These are phyloP conservation scores for Astrocystis sublimbata DNA, from an alignment of 495 filamentous ascomycete species.

Conservation along the genomic window DNA sequence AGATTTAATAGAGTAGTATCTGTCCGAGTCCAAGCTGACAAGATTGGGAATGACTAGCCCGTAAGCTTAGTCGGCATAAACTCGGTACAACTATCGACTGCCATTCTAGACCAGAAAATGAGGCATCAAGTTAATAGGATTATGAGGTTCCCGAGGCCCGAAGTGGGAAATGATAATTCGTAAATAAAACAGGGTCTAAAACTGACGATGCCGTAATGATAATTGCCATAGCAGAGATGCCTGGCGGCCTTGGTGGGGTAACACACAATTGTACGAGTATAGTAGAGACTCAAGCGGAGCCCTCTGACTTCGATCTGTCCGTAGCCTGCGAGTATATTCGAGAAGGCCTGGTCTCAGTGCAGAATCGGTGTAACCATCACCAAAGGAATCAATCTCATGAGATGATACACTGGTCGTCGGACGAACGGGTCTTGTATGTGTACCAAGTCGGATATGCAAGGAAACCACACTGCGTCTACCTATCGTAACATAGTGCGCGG, in stretches of 20 bases:
- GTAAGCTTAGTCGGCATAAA: conserved; percentile 2
- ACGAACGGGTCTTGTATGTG: background rate
- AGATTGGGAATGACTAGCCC: background rate
- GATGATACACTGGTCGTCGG: background rate
- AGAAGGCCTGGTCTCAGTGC: no score
- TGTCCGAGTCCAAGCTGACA: background rate
- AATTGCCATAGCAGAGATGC: background rate
- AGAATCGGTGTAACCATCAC: background rate
- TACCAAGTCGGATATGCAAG: background rate
- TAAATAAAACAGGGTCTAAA: background rate
- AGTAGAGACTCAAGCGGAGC: no score
- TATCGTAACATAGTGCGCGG: background rate
- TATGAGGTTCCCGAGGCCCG: background rate
- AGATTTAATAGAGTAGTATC: background rate
- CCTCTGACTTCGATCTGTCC: no score
- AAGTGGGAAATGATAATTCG: background rate
- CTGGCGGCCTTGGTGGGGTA: no score
- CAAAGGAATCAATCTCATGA: background rate
- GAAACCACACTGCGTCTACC: background rate
- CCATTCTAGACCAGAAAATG: background rate
- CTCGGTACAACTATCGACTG: background rate
- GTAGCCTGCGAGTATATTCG: no score
- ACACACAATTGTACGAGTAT: no score
- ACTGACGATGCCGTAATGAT: conserved; percentile 5
- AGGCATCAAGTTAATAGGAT: background rate